Percentiles rank a stretch among this genome's conserved stretches.
Evolutionary conservation across 306 rosid genomes (phyloP).

Genomic region (Hylodesmum podocarpum): DNA sequence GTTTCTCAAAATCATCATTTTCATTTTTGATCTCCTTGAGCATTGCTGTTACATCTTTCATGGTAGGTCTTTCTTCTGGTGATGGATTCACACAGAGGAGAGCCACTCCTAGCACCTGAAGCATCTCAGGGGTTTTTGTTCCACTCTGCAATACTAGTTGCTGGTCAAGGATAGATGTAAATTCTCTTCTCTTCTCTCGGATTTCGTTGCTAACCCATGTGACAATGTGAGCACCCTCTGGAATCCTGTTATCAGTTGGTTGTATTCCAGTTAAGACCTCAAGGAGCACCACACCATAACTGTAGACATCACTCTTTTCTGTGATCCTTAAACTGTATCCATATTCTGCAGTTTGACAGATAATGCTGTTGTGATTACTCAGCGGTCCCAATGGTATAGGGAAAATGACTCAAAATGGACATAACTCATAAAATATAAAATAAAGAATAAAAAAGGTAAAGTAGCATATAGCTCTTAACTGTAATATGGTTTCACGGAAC

Average conservation of each 20-base stretch:
- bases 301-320: slow-evolving; percentile 92
- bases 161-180: slow-evolving; percentile 68
- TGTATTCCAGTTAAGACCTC: slow-evolving; percentile 83
- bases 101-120: slow-evolving; percentile 93
- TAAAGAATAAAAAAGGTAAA: not conserved
- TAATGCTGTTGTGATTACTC: slow-evolving; percentile 13
- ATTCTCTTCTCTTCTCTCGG: slow-evolving; percentile 56
- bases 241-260: slow-evolving; percentile 70
- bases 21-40: slow-evolving; percentile 80
- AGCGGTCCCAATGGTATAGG: not conserved
- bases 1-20: slow-evolving; percentile 65
- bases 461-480: not conserved
- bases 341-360: slow-evolving; percentile 66
- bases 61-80: slow-evolving; percentile 84
- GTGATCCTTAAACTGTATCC: slow-evolving; percentile 96
- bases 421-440: not conserved
- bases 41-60: slow-evolving; percentile 93
- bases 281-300: slow-evolving; percentile 84
- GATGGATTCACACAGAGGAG: slow-evolving; percentile 74
- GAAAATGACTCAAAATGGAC: slow-evolving; percentile 2
- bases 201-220: slow-evolving; percentile 74
- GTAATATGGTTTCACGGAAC: not conserved
- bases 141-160: slow-evolving; percentile 69
- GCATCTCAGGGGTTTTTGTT: slow-evolving; percentile 84
- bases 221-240: slow-evolving; percentile 75